phyloP scores from a whole-genome alignment of 2,329 filamentous ascomycete genomes.

The Pestalotiopsis sp. region DNA sequence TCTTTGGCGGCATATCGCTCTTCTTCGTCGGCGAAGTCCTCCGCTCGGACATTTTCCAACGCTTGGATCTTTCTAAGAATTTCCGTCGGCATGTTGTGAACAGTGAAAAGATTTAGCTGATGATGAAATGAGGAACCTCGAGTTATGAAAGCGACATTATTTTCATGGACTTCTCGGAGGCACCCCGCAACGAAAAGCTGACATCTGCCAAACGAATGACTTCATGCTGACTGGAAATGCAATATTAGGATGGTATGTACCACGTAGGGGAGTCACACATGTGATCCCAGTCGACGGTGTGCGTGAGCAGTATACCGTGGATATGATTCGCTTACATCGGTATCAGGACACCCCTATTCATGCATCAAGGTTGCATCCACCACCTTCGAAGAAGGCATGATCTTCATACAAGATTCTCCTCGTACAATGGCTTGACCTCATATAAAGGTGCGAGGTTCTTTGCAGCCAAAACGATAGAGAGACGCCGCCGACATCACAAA shows the following conservation, averaged over 20 bases:
- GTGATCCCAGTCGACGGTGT: not conserved
- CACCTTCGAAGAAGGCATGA: not conserved
- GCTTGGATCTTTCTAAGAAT: not conserved
- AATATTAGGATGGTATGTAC: not conserved
- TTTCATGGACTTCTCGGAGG: too few relatives aligned
- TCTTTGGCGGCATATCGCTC: slow-evolving; percentile 22
- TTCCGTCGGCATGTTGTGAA: not conserved
- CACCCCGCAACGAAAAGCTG: too few relatives aligned
- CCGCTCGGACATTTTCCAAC: not conserved
- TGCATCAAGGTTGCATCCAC: not conserved
- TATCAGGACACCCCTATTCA: not conserved
- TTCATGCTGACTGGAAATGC: too few relatives aligned
- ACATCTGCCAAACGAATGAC: too few relatives aligned
- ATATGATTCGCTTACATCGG: not conserved
- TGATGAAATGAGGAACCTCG: not conserved
- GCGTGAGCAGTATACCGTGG: not conserved
- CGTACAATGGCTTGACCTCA: too few relatives aligned
- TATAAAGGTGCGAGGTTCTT: too few relatives aligned
- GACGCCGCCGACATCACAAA: too few relatives aligned
- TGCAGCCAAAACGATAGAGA: too few relatives aligned
- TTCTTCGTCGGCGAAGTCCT: slow-evolving; percentile 13
- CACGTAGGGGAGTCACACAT: not conserved
- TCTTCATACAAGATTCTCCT: not conserved
- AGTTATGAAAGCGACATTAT: too few relatives aligned
- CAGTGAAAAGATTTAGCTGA: not conserved